A percentile compares a stretch with the other conserved stretches of the same genome.
phyloP scores from a whole-genome alignment of 2,329 filamentous ascomycete species.

The Cordyceps militaris region DNA sequence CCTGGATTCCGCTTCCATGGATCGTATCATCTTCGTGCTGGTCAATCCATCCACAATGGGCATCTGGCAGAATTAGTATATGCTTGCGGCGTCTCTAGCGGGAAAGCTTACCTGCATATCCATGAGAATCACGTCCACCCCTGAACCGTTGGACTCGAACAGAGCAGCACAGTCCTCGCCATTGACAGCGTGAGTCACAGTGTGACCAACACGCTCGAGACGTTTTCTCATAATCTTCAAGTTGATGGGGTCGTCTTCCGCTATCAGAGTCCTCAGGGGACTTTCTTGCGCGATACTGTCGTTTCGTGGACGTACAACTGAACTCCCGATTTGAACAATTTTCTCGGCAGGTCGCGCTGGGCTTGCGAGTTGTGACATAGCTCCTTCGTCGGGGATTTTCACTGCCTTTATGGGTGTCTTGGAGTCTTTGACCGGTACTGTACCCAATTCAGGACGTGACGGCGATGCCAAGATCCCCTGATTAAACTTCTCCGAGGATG shows the following conservation, averaged over 20 bases:
- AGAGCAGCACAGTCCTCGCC: slow-evolving; percentile 74
- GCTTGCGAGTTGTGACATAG: slow-evolving; percentile 21
- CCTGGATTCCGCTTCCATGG: slow-evolving; percentile 51
- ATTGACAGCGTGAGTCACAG: slow-evolving; percentile 67
- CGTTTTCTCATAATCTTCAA: slow-evolving; percentile 74
- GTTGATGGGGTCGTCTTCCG: slow-evolving; percentile 85
- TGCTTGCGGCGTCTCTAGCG: not conserved
- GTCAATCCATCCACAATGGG: slow-evolving; percentile 80
- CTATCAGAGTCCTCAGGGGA: slow-evolving; percentile 57
- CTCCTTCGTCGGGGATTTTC: slow-evolving; percentile 40
- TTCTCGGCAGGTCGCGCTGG: not conserved
- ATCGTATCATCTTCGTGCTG: slow-evolving; percentile 77
- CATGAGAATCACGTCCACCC: slow-evolving; percentile 80
- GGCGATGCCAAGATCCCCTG: not conserved
- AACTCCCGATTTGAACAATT: not conserved
- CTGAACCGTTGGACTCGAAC: slow-evolving; percentile 54
- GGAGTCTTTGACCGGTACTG: slow-evolving; percentile 30
- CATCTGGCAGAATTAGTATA: slow-evolving; percentile 52
- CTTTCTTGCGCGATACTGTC: slow-evolving; percentile 15
- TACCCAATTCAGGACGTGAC: not conserved
- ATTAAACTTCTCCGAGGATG: not conserved
- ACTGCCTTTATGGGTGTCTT: slow-evolving; percentile 41
- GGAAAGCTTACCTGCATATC: slow-evolving; percentile 72
- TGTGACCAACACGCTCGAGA: slow-evolving; percentile 67
- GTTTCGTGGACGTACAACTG: slow-evolving; percentile 1